Percentiles rank a stretch among this genome's conserved stretches.
These are phyloP conservation scores for Aspergillus aculeatinus DNA, from an alignment of 2,329 filamentous ascomycete species.

Conservation along the genomic window DNA sequence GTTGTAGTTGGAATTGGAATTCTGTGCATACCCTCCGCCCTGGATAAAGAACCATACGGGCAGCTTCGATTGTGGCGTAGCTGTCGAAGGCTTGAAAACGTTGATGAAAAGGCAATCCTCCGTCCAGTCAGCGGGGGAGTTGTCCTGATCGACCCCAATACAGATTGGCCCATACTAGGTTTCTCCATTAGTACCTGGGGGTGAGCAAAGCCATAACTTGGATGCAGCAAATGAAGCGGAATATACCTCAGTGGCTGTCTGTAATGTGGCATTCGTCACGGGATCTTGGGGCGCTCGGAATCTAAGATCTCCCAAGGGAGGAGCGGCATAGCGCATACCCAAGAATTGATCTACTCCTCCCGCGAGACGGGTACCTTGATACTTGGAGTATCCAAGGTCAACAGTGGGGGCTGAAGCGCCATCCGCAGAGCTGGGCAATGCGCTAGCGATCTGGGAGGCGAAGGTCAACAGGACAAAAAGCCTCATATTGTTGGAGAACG, in stretches of 20 bases:
- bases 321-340: constrained; percentile 68
- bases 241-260: constrained; percentile 46
- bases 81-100: constrained; percentile 31
- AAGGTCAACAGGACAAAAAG: not conserved
- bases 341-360: constrained; percentile 67
- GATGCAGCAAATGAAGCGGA: not conserved
- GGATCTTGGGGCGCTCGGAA: constrained; percentile 67
- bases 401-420: constrained; percentile 38
- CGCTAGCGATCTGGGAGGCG: not conserved
- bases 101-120: constrained; percentile 38
- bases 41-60: constrained; percentile 63
- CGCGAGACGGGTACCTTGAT: constrained; percentile 54
- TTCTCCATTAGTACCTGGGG: not conserved
- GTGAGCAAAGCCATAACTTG: not conserved
- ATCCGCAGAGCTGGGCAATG: not conserved
- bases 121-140: constrained; percentile 50
- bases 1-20: constrained; percentile 54
- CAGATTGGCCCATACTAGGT: constrained; percentile 49
- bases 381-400: constrained; percentile 63
- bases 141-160: constrained; percentile 64
- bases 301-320: constrained; percentile 61
- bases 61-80: constrained; percentile 47
- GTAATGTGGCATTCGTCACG: constrained; percentile 30
- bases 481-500: not conserved
- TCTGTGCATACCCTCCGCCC: constrained; percentile 59